phyloP scores from a whole-genome alignment of 768 basidiomycete genomes.

The Hericium coralloides region DNA sequence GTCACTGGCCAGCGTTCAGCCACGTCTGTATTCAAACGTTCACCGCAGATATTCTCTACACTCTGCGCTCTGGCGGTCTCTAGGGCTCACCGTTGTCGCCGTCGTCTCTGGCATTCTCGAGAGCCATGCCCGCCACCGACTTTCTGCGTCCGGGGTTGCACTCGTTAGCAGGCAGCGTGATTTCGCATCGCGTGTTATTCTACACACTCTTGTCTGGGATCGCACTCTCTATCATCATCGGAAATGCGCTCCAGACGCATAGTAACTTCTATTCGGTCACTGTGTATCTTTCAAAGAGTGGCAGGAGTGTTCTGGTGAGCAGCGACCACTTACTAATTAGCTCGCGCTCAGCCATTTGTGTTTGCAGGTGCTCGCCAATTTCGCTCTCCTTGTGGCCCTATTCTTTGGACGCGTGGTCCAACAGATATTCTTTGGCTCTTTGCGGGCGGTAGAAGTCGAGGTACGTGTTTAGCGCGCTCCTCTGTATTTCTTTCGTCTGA shows the following conservation, averaged over 20 bases:
- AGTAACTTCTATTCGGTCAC: constrained; percentile 93
- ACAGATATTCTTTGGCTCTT: constrained; percentile 82
- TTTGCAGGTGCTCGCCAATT: constrained; percentile 81
- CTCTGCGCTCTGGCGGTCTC: too few relatives aligned
- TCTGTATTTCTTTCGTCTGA: background rate
- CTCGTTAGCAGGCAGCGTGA: constrained; percentile 39
- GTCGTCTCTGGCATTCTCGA: background rate
- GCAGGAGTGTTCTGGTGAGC: constrained; percentile 82
- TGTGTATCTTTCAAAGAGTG: constrained; percentile 88
- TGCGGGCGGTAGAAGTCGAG: constrained; percentile 87
- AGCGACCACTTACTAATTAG: background rate
- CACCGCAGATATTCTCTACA: background rate
- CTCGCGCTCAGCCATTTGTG: background rate
- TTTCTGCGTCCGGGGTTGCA: constrained; percentile 43
- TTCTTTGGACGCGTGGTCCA: constrained; percentile 72
- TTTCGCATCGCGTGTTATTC: constrained; percentile 55
- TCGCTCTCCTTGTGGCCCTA: constrained; percentile 70
- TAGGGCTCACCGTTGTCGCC: background rate
- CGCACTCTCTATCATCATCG: constrained; percentile 64
- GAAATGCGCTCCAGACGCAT: constrained; percentile 72
- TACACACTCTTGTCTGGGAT: constrained; percentile 62
- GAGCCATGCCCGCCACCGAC: constrained; percentile 24
- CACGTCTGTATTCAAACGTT: too few relatives aligned
- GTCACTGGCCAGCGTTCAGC: too few relatives aligned
- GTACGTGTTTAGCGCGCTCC: constrained; percentile 31